Conservation (phyloP, 139 green algal genomes). For the Chlamydomonas incerta region DNA sequence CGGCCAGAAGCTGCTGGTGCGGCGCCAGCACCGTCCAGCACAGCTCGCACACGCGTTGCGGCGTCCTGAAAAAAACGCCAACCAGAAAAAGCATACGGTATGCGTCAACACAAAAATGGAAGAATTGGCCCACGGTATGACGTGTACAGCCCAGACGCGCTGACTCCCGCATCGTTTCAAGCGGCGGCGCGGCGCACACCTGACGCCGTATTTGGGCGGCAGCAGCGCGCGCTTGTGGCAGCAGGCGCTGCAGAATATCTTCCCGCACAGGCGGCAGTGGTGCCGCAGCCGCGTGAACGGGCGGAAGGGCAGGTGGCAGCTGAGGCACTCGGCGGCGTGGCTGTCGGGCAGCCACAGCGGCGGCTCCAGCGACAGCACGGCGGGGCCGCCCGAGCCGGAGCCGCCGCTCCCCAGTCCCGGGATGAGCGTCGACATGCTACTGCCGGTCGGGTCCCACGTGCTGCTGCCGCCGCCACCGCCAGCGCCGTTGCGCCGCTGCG, state of each 20-base stretch:
- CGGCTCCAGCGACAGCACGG: slow-evolving; percentile 73
- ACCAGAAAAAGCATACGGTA: too few species aligned
- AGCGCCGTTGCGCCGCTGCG: not conserved
- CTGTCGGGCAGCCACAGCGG: slow-evolving; percentile 84
- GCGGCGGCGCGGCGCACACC: slow-evolving; percentile 42
- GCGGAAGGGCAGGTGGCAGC: slow-evolving; percentile 71
- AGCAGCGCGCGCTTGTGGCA: slow-evolving; percentile 71
- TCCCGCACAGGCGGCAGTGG: slow-evolving; percentile 83
- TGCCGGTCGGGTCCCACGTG: slow-evolving; percentile 1
- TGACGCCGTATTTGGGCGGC: slow-evolving; percentile 78
- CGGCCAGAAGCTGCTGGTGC: slow-evolving; percentile 78
- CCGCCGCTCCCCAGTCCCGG: too few species aligned
- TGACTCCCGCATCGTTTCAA: too few species aligned
- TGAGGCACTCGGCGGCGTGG: slow-evolving; percentile 61
- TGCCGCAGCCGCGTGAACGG: slow-evolving; percentile 71
- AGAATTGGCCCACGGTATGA: too few species aligned
- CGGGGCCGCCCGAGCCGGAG: not conserved
- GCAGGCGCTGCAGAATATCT: slow-evolving; percentile 84
- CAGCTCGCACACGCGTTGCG: slow-evolving; percentile 76
- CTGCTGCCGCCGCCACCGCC: not conserved
- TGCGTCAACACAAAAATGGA: too few species aligned
- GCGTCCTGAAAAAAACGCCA: too few species aligned
- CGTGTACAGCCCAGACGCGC: too few species aligned
- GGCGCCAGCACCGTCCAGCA: slow-evolving; percentile 74
- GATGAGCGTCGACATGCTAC: not conserved